Conservation (phyloP, 345 rosid species). For the Zanthoxylum bungeanum region DNA sequence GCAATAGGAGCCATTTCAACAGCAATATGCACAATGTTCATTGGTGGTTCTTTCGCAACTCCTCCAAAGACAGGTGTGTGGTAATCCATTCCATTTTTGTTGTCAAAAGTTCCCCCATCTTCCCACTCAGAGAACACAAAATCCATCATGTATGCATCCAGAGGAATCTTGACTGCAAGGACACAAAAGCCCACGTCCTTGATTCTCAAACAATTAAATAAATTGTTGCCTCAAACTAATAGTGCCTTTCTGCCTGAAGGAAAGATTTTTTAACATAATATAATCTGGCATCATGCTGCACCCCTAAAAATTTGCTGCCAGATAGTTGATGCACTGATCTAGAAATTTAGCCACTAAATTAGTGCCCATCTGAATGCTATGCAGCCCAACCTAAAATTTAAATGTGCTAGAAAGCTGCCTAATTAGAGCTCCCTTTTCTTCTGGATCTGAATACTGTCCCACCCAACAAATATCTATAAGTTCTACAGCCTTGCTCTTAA, state of each 20-base stretch:
- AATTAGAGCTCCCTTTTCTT: background rate
- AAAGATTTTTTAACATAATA: background rate
- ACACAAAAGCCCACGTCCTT: slow-evolving; percentile 16
- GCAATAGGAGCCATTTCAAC: slow-evolving; percentile 99
- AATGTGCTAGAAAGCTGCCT: background rate
- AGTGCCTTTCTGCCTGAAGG: background rate
- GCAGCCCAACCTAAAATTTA: background rate
- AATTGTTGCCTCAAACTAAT: background rate
- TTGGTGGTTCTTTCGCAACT: slow-evolving; percentile 73
- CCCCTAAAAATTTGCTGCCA: background rate
- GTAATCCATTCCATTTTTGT: slow-evolving; percentile 75
- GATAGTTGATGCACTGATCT: background rate
- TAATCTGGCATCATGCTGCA: background rate
- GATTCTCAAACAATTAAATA: slow-evolving; percentile 2
- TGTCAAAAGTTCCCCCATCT: slow-evolving; percentile 81
- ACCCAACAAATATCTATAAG: background rate
- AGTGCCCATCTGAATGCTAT: background rate
- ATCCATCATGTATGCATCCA: slow-evolving; percentile 95
- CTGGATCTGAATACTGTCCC: background rate
- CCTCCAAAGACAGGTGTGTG: slow-evolving; percentile 82
- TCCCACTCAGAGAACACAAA: slow-evolving; percentile 94
- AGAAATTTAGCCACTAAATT: background rate
- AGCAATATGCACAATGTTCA: slow-evolving; percentile 86
- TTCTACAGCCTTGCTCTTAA: background rate
- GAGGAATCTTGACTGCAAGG: slow-evolving; percentile 78